Conservation (phyloP, 768 basidiomycete genomes). For the Termitomyces sp. region DNA sequence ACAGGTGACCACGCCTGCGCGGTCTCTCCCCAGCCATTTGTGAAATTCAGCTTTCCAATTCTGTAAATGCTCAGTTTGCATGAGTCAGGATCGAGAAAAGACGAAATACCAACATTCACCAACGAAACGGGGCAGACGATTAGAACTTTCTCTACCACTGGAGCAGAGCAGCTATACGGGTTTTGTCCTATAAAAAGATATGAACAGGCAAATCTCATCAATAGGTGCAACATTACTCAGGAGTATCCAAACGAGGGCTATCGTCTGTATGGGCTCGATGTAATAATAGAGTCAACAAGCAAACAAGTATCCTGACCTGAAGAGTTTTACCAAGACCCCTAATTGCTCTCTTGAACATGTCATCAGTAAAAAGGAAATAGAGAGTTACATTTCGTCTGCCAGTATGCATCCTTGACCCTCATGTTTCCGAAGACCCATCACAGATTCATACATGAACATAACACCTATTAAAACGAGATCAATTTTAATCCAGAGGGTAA, state of each 20-base stretch:
- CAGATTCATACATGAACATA: conserved; percentile 90
- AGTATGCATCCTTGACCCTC: conserved; percentile 94
- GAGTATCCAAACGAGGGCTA: conserved; percentile 88
- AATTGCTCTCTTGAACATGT: not conserved
- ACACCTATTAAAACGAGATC: conserved; percentile 41
- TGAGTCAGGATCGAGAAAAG: not conserved
- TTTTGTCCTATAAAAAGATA: conserved; percentile 62
- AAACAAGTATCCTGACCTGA: conserved; percentile 38
- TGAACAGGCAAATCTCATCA: not conserved
- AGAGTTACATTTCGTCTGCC: conserved; percentile 85
- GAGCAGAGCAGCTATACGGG: conserved; percentile 54
- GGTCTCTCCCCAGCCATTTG: conserved; percentile 77
- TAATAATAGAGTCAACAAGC: not conserved
- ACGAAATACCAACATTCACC: conserved; percentile 50
- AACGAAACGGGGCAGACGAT: conserved; percentile 94
- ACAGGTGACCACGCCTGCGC: conserved; percentile 38
- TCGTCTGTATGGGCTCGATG: conserved; percentile 49
- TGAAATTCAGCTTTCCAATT: conserved; percentile 96
- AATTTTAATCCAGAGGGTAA: not conserved
- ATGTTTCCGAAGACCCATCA: conserved; percentile 89
- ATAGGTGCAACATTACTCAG: conserved; percentile 52
- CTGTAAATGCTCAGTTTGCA: conserved; percentile 27
- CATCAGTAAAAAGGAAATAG: not conserved
- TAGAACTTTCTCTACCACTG: conserved; percentile 72
- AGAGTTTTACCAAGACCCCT: conserved; percentile 98